Conservation (phyloP, 371 early-diverging fungal genomes). For the Parasitella parasitica region DNA sequence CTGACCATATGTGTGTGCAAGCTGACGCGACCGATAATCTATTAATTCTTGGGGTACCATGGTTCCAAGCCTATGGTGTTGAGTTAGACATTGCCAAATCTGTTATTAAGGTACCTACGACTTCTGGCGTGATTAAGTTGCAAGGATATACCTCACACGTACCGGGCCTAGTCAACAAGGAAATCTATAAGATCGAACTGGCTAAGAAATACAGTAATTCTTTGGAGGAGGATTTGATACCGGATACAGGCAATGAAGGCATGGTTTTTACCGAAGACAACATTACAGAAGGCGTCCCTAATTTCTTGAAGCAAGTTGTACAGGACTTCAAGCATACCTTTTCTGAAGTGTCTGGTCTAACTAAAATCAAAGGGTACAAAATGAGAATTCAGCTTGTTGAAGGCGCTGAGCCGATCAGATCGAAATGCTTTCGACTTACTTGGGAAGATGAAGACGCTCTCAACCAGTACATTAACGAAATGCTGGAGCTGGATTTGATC, state of each 20-base stretch:
- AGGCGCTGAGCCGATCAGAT: slow-evolving; percentile 4
- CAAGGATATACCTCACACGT: slow-evolving; percentile 2
- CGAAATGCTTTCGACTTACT: slow-evolving; percentile 13
- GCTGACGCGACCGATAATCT: neutral
- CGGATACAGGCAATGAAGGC: neutral
- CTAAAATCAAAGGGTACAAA: too few relatives aligned
- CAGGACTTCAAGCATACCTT: slow-evolving; percentile 5
- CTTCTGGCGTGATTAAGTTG: neutral
- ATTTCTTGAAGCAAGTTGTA: neutral
- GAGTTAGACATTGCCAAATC: neutral
- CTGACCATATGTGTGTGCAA: slow-evolving; percentile 1
- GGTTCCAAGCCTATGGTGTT: slow-evolving; percentile 19
- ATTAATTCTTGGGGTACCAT: slow-evolving; percentile 17
- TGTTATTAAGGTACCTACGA: slow-evolving; percentile 5
- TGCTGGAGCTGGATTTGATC: too few relatives aligned
- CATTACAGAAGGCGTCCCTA: neutral
- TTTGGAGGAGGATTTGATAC: neutral
- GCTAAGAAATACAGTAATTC: neutral
- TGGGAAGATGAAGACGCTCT: slow-evolving; percentile 22
- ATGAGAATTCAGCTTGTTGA: neutral
- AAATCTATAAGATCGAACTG: neutral
- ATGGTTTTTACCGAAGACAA: neutral
- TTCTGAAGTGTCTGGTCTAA: slow-evolving; percentile 15
- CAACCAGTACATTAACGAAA: too few relatives aligned
- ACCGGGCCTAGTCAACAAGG: neutral